These are phyloP conservation scores for Vaccinium macrocarpon DNA, from an alignment of 148 eudicot species.

Conservation along the genomic window DNA sequence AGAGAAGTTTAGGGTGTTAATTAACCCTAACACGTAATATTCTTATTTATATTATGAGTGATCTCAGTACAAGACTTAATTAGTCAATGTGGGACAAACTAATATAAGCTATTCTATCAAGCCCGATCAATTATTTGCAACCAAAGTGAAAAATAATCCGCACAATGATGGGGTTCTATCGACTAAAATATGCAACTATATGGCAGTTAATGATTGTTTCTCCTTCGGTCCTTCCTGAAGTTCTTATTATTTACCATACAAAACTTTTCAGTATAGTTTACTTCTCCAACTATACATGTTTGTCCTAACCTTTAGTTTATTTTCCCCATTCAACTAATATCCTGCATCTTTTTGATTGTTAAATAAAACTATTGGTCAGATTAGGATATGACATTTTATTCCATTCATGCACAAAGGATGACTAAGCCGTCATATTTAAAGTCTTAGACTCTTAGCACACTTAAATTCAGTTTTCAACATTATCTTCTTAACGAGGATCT, in stretches of 20 bases:
- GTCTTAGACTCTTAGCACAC: not conserved
- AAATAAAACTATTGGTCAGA: not conserved
- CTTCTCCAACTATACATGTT: not conserved
- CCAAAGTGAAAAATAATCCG: not conserved
- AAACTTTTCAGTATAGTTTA: not conserved
- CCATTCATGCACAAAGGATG: not conserved
- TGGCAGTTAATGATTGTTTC: not conserved
- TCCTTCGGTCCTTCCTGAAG: not conserved
- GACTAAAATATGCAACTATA: not conserved
- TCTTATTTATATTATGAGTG: too few relatives aligned
- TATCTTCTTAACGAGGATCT: not conserved
- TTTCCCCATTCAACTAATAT: not conserved
- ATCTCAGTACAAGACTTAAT: too few relatives aligned
- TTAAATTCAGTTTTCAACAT: not conserved
- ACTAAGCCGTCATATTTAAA: not conserved
- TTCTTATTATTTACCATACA: not conserved
- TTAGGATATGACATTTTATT: not conserved
- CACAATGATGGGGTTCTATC: not conserved
- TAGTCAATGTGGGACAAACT: too few relatives aligned
- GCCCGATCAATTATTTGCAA: not conserved
- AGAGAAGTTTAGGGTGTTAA: too few relatives aligned
- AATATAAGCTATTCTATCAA: too few relatives aligned
- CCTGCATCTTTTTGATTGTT: not conserved
- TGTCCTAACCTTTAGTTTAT: not conserved
- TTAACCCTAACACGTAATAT: too few relatives aligned